Evolutionary conservation across 1,139 yeast genomes (phyloP), one percentile per base, ranked within the genome.

Genomic region (Hansenula sp.): DNA sequence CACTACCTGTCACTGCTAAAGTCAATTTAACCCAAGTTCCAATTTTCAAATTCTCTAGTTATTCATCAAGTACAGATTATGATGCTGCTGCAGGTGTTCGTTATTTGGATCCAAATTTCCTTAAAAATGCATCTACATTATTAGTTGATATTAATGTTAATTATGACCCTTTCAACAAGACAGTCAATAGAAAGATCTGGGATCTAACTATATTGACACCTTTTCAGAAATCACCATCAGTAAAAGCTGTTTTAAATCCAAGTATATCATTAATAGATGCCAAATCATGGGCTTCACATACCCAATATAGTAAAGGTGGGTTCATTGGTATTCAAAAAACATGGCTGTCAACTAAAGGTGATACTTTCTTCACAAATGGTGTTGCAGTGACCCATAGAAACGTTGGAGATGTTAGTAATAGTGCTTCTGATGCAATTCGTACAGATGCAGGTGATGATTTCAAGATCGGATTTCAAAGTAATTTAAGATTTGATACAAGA

Each of bases 41-140:
- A 12, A 40, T 51, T 27, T 51, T 52, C 44, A 52, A 48, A 30
- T 51, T 49, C 32, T 41, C 55, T 2, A 45, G 54, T 2, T 50
- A 49, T 26, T 48, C 60, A 12, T 42, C 45, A 17, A 54, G 54
- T 9, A 50, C 55, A 1, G 61, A 59, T 31, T 43, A 47, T 21
- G 50, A 51, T 32, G 52, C 57, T 2, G 44, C 55, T 10, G 43
- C 46, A 32, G 59, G 57, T 26, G 45, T 53, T 32, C 55, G 55
- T 29, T 50, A 55, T 35, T 42, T 53, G 4, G 49, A 53, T 22
- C 55, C 61, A 39, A 62, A 62, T 42, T 46, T 52, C 13, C 41
- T 59, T 2, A 58, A 61, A 16, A 53, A 54, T 16, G 64, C 66
- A 1, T 61, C 59, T 38, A 48, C 56, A 4, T 45, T 57, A 29